Base-by-base conservation (phyloP, 225 moss, liverwort and hornwort genomes). In the Bryoerythrophyllum caledonicum region DNA sequence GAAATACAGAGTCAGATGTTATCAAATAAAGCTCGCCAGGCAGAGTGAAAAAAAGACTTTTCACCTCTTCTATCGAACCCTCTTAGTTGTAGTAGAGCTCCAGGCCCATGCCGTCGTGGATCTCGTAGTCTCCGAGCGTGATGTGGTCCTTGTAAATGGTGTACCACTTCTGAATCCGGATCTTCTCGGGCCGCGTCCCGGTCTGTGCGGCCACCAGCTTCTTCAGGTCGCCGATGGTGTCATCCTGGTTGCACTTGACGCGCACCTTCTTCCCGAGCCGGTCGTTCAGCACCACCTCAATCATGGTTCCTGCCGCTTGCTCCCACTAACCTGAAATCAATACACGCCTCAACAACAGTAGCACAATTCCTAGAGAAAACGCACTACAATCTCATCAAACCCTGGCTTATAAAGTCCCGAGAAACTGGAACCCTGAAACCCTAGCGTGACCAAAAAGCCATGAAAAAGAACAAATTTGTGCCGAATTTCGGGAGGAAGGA, bases 121-220 rank as follows among this genome's bases (percentile, higher is more conserved):
- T 91, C 38, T 95, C 94, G 34, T 95, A 92, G 82, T 92, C 90
- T 3, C 75, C 86, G 27, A 92, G 71, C 19, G 91, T 90, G 80
- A 91, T 92, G 64, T 95, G 94, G 21, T 95, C 94, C 78, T 95
- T 92, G 76, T 92, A 93, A 19, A 92, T 91, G 43, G 86, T 91
- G 65, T 92, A 95, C 91, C 92, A 95, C 78, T 92, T 95, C 84
- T 95, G 91, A 24, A 92, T 91, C 77, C 91, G 91, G 13, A 92
- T 92, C 77, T 95, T 92, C 65, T 95, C 94, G 20, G 92, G 90
- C 24, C 94, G 89, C 20, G 92, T 91, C 24, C 94, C 92, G 4
- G 95, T 95, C 77, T 95, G 92, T 4, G 93, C 92, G 4, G 95
- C 95, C 52, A 95, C 92, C 78, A 95, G 81, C 75, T 95, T 95